phyloP scores from a whole-genome alignment of 169 alveolate species.

The Plasmodium berghei region DNA sequence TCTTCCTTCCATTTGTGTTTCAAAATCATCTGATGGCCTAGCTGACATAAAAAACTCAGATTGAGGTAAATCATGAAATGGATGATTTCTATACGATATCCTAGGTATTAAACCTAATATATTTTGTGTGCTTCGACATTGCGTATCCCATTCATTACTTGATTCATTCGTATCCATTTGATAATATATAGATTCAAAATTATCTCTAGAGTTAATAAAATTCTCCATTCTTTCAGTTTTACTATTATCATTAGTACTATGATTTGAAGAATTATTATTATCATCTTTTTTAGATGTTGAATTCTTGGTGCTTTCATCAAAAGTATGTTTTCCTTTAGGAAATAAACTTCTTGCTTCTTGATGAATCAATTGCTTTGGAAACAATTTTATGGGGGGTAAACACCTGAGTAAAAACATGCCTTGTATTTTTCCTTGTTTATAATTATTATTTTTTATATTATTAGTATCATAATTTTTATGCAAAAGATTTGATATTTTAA shows the following conservation, averaged over 20 bases:
- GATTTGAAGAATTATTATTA: neutral
- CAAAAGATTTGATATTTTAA: constrained; percentile 43
- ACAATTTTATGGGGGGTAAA: constrained; percentile 66
- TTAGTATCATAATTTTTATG: constrained; percentile 24
- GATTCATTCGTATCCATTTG: constrained; percentile 51
- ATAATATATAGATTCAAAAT: constrained; percentile 18
- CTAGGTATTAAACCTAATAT: constrained; percentile 52
- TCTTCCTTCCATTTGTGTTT: constrained; percentile 84
- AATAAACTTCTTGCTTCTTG: constrained; percentile 49
- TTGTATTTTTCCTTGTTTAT: constrained; percentile 50
- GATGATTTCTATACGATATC: constrained; percentile 77
- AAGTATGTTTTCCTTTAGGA: neutral
- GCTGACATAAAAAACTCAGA: constrained; percentile 86
- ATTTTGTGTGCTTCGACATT: constrained; percentile 62
- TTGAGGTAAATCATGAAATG: constrained; percentile 83
- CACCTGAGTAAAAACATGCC: constrained; percentile 61
- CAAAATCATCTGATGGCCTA: constrained; percentile 85
- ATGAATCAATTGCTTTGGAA: constrained; percentile 53
- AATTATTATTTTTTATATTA: constrained; percentile 21
- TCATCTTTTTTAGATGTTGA: neutral
- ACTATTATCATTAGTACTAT: constrained; percentile 1
- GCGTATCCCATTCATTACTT: constrained; percentile 71
- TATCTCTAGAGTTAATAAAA: constrained; percentile 27
- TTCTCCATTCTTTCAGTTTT: constrained; percentile 20
- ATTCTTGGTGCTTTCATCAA: constrained; percentile 14